Evolutionary conservation across 257 asterid species (phyloP).

Genomic region (Forsythia viridissima): DNA sequence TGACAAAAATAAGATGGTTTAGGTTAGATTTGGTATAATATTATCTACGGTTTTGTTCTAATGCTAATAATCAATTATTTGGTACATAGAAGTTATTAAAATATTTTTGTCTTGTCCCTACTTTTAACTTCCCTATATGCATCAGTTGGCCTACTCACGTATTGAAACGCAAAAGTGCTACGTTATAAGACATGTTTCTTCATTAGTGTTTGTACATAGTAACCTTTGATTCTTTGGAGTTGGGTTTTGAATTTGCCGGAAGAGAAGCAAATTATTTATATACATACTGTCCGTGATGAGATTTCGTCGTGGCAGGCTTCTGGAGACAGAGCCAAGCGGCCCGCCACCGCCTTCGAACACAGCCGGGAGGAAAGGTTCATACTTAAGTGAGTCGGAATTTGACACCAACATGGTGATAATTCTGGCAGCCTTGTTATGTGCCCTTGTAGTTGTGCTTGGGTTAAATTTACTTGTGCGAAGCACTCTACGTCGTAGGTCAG

Average conservation of each 20-base stretch:
- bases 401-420: conserved; percentile 50
- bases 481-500: conserved; percentile 34
- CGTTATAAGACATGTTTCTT: background rate
- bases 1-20: background rate
- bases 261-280: background rate
- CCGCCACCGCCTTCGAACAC: background rate
- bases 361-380: background rate
- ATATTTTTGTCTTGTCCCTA: background rate
- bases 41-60: too few species aligned
- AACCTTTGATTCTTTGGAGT: background rate
- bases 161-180: background rate
- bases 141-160: background rate
- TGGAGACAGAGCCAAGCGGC: conserved; percentile 23
- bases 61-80: background rate
- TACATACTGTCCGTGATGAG: background rate
- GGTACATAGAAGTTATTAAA: background rate
- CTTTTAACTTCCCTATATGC: background rate
- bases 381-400: conserved; percentile 25
- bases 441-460: conserved; percentile 43
- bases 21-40: background rate
- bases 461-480: conserved; percentile 37
- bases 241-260: background rate
- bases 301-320: conserved; percentile 27
- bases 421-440: conserved; percentile 43
- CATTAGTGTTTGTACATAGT: background rate